A percentile compares a stretch with the other conserved stretches of the same genome.
phyloP scores from a whole-genome alignment of 805 yeast genomes.

The Candida golubevii region DNA sequence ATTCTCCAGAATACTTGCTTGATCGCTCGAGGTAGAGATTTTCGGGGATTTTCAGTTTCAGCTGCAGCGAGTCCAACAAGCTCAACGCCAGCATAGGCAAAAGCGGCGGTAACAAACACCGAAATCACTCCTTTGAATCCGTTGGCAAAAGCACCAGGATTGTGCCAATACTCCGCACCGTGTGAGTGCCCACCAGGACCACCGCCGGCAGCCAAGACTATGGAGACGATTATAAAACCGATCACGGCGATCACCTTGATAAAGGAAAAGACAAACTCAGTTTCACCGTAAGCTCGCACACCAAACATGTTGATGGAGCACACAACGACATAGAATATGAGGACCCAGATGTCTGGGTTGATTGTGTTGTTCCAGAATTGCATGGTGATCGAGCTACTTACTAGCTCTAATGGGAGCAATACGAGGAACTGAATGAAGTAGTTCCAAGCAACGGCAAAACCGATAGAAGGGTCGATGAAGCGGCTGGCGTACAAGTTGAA shows the following conservation, averaged over 20 bases:
- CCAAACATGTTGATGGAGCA: slow-evolving; percentile 48
- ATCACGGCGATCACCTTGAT: slow-evolving; percentile 46
- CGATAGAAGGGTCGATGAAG: slow-evolving; percentile 53
- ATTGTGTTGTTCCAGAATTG: slow-evolving; percentile 16
- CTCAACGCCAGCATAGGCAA: slow-evolving; percentile 73
- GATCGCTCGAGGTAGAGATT: slow-evolving; percentile 64
- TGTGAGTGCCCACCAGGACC: slow-evolving; percentile 50
- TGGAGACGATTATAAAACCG: slow-evolving; percentile 45
- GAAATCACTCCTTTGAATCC: slow-evolving; percentile 69
- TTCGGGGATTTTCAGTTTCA: slow-evolving; percentile 65
- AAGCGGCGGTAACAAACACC: slow-evolving; percentile 75
- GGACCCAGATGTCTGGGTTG: slow-evolving; percentile 41
- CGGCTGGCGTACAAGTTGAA: slow-evolving; percentile 53
- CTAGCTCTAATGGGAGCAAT: slow-evolving; percentile 60
- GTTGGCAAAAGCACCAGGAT: slow-evolving; percentile 66
- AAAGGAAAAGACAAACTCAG: slow-evolving; percentile 48
- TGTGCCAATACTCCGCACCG: slow-evolving; percentile 56
- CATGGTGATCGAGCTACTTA: slow-evolving; percentile 46
- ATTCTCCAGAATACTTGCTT: slow-evolving; percentile 86
- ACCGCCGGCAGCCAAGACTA: slow-evolving; percentile 51
- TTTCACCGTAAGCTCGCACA: slow-evolving; percentile 53
- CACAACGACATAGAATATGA: slow-evolving; percentile 48
- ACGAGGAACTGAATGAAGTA: slow-evolving; percentile 62
- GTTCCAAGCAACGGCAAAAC: slow-evolving; percentile 60
- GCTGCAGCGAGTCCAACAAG: slow-evolving; percentile 74